Base-by-base conservation (phyloP, 2,329 filamentous ascomycete genomes). In the Ceratocystis papillata region DNA sequence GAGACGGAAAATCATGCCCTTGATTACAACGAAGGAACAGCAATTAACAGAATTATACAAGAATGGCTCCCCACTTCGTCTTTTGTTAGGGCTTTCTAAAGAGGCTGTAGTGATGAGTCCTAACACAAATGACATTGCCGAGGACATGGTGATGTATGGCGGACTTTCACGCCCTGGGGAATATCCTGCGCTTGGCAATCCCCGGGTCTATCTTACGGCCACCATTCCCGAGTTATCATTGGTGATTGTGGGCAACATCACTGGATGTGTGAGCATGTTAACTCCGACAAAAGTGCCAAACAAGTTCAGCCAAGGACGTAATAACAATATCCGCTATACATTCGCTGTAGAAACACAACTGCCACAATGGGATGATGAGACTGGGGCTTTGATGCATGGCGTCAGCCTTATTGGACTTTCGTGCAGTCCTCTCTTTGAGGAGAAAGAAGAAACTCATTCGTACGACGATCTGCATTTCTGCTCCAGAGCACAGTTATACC, bases 201-300 rank as follows among this genome's bases (percentile, higher is more conserved):
- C 37, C 53, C 53, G 53, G 8, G n/a, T 57, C 25, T 15, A 57
- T 28, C 53, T 67, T 25, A 28, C 25, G 12, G 46, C 50, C 2
- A 69, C 89, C 25, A 86, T 92, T 1, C 86, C 87, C 0, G 85
- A 89, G 70, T 77, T 94, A 1, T 86, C 80, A n/a, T 76, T 91
- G 15, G 81, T 91, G 7, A 77, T 89, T 2, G 76, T 87, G 1
- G 89, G 81, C 0, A 86, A 85, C 10, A 80, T 85, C n/a, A 81
- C 80, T 61, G 89, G 89, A 0, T 80, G 84, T 7, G 87, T 84
- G 0, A 79, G 81, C 1, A 76, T 93, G 1, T 73, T 90, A 30
- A 88, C 87, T 0, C 75, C 78, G n/a, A 77, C 68, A 5, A 45
- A 59, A 5, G 48, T 67, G 3, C 28, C 53, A 10, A 57, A 33